phyloP scores from a whole-genome alignment of 2,329 filamentous ascomycete genomes.

The Penicillium occitanis region DNA sequence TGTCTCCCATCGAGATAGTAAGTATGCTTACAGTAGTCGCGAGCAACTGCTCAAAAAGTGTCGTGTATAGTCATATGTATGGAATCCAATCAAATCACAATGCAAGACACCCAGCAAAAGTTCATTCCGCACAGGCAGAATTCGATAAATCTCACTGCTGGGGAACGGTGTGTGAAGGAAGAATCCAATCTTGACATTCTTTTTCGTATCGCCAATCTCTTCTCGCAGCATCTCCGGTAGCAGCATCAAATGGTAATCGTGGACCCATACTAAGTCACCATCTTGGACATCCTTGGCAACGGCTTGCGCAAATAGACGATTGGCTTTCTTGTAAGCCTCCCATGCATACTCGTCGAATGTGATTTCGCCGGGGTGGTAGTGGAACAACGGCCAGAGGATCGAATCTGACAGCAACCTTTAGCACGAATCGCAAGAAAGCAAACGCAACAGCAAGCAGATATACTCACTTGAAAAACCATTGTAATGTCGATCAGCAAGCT shows the following conservation, averaged over 20 bases:
- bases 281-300: conserved; percentile 82
- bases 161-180: conserved; percentile 96
- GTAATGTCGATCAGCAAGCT: conserved; percentile 92
- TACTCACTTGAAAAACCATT: conserved; percentile 91
- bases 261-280: conserved; percentile 90
- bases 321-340: conserved; percentile 87
- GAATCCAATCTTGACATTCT: conserved; percentile 94
- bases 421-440: not conserved
- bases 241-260: conserved; percentile 96
- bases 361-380: conserved; percentile 96
- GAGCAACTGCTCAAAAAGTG: conserved; percentile 94
- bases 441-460: not conserved
- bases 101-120: conserved; percentile 81
- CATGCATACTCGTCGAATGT: conserved; percentile 92
- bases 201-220: conserved; percentile 72
- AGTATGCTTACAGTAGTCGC: conserved; percentile 66
- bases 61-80: conserved; percentile 93
- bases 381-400: conserved; percentile 94
- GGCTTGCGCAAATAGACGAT: conserved; percentile 81
- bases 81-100: conserved; percentile 91
- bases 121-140: conserved; percentile 82
- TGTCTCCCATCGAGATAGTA: no score
- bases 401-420: conserved; percentile 59
- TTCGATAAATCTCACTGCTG: conserved; percentile 91
- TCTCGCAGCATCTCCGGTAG: conserved; percentile 88